A percentile compares a stretch with the other conserved stretches of the same genome.
Conservation (phyloP, 2,329 filamentous ascomycete genomes). For the Zymoseptoria pseudotritici region DNA sequence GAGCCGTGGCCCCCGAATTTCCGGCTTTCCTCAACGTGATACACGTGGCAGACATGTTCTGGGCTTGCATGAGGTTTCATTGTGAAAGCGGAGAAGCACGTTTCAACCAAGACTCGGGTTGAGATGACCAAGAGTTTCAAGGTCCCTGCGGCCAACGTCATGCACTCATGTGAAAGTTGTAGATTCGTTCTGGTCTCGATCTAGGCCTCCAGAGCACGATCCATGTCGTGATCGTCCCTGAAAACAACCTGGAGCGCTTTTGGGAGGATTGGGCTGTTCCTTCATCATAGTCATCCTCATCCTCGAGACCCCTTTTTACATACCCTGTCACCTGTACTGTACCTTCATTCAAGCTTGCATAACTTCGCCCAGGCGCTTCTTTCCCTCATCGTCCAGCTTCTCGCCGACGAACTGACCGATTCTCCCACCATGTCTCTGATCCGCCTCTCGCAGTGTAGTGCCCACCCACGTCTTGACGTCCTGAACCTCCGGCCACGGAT, state of each 20-base stretch:
- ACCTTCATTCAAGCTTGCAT: constrained; percentile 22
- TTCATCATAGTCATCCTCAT: neutral
- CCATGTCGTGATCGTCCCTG: neutral
- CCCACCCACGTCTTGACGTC: constrained; percentile 80
- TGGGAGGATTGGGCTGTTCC: neutral
- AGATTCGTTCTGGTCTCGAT: neutral
- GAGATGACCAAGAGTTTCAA: neutral
- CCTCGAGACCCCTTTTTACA: neutral
- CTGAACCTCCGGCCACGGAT: constrained; percentile 79
- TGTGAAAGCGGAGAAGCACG: neutral
- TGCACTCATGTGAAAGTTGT: neutral
- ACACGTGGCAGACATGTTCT: neutral
- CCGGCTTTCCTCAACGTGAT: neutral
- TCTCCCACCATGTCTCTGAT: constrained; percentile 62
- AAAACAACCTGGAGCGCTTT: neutral
- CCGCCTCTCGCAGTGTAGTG: constrained; percentile 67
- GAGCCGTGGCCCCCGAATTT: neutral
- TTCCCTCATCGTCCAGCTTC: constrained; percentile 48
- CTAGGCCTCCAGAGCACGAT: neutral
- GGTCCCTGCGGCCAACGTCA: neutral
- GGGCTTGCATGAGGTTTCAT: neutral
- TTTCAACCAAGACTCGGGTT: neutral
- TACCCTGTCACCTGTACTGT: neutral
- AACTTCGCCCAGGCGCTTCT: constrained; percentile 33
- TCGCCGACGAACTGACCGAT: constrained; percentile 65